Evolutionary conservation across 1,284 basidiomycete species (phyloP), one percentile per base, ranked within the genome.

Genomic region (Sanghuangporus weigelae): DNA sequence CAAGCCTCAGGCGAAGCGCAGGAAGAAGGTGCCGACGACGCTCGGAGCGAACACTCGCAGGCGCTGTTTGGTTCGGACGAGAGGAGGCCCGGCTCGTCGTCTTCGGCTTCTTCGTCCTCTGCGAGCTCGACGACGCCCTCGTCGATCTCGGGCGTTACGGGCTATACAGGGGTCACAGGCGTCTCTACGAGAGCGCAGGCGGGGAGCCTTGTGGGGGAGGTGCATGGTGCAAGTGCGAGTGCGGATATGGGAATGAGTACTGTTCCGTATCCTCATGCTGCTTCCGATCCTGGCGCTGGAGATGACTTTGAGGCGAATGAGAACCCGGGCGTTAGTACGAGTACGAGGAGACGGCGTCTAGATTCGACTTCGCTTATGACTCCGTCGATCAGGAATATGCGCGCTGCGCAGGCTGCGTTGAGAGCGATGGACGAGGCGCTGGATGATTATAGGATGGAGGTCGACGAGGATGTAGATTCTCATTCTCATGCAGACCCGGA

Each of bases 31-130:
- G 44, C 10, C 6, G 26, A 48, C 7, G 12, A 14, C 10, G 31
- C 5, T 11, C 16, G 10, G 10, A 31, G n/a, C 38, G 53, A 38
- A 16, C 35, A 7, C 35, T 12, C 16, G 8, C 16, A n/a, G 4
- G 26, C 7, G 31, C 53, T 46, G 44, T 19, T 16, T 6, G 53
- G n/a, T 6, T 1, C n/a, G 53, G 31, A 38, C 70, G 44, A 16
- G 68, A 71, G 26, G 72, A 71, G 31, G 69, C 73, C 4, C 12
- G 35, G 26, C 16, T 54, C 35, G 16, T 19, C 53, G n/a, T 54
- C 75, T 78, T 80, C 59, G 72, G 79, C 7, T 77, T 78, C 65
- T 77, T 76, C 69, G 70, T 75, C 21, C 70, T 75, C 21, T 36
- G 12, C 53, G 14, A 38, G 23, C 38, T 11, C 31, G 7, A 14